Percentiles rank a stretch among this genome's conserved stretches.
Evolutionary conservation across 2,329 filamentous ascomycete species (phyloP).

Genomic region (Fusarium xyrophilum): DNA sequence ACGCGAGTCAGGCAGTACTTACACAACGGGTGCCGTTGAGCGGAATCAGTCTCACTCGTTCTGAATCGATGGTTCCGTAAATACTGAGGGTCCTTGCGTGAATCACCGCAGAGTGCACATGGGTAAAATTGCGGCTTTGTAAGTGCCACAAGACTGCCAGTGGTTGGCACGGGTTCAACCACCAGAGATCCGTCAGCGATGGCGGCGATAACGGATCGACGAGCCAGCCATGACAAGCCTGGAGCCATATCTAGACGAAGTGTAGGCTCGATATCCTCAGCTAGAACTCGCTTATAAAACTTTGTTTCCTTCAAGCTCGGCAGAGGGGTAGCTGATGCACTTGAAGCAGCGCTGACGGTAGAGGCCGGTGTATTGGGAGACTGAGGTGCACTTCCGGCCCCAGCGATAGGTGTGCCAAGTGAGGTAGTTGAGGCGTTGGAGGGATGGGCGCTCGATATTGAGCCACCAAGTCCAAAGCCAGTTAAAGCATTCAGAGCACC

Average conservation of each 20-base stretch:
- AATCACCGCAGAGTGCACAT: conserved; percentile 90
- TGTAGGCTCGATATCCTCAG: conserved; percentile 94
- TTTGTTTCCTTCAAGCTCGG: conserved; percentile 84
- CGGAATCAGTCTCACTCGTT: conserved; percentile 83
- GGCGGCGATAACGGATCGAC: conserved; percentile 81
- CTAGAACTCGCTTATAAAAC: conserved; percentile 89
- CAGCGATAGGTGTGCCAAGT: conserved; percentile 56
- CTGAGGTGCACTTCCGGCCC: conserved; percentile 61
- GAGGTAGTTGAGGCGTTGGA: conserved; percentile 69
- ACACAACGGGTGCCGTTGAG: conserved; percentile 89
- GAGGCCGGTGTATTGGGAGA: conserved; percentile 66
- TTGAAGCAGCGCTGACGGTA: conserved; percentile 55
- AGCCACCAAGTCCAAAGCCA: conserved; percentile 54
- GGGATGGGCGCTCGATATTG: conserved; percentile 55
- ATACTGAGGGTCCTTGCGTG: conserved; percentile 72
- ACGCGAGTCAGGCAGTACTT: conserved; percentile 84
- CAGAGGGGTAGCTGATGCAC: conserved; percentile 46
- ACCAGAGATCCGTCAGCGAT: conserved; percentile 86
- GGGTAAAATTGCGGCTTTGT: conserved; percentile 66
- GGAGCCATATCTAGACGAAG: conserved; percentile 88
- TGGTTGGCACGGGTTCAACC: conserved; percentile 82
- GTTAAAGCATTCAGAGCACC: conserved; percentile 56
- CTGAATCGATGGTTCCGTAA: conserved; percentile 86
- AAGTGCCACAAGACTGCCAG: conserved; percentile 57
- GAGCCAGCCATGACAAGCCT: conserved; percentile 90